A percentile compares a stretch with the other conserved stretches of the same genome.
phyloP scores from a whole-genome alignment of 768 basidiomycete genomes.

The Clavulina sp. region DNA sequence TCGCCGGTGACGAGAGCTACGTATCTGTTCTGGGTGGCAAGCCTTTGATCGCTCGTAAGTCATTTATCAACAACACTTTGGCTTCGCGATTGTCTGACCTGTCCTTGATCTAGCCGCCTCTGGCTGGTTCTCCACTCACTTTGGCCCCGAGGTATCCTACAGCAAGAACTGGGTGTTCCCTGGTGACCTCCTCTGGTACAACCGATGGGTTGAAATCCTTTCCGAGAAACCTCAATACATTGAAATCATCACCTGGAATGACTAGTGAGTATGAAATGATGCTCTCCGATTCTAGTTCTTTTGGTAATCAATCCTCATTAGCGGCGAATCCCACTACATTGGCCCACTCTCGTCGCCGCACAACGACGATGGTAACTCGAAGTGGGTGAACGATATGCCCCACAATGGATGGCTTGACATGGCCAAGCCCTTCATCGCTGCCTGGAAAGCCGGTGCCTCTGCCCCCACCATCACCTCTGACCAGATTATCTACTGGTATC shows the following conservation, averaged over 20 bases:
- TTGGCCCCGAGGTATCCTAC: constrained; percentile 17
- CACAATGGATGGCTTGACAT: constrained; percentile 19
- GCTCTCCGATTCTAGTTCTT: too few species aligned
- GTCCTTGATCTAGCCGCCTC: background rate
- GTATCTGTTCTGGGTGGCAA: constrained; percentile 10
- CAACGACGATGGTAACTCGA: background rate
- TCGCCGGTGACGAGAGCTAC: constrained; percentile 13
- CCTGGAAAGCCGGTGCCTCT: constrained; percentile 16
- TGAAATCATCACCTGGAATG: constrained; percentile 14
- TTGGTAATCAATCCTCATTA: background rate
- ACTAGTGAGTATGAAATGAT: too few species aligned
- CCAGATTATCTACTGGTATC: constrained; percentile 13
- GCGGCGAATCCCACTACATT: constrained; percentile 19
- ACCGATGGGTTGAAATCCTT: constrained; percentile 19
- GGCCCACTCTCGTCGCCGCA: constrained; percentile 14
- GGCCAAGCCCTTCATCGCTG: constrained; percentile 19
- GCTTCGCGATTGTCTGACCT: background rate
- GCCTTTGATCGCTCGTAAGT: constrained; percentile 15
- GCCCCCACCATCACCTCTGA: background rate
- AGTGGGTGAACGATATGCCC: constrained; percentile 7
- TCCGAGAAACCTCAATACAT: constrained; percentile 15
- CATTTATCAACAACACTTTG: background rate
- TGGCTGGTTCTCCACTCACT: constrained; percentile 18
- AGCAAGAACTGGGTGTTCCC: constrained; percentile 21
- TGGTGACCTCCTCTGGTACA: constrained; percentile 18